Conservation (phyloP, 768 basidiomycete species). For the Leccinum disarticulatum region DNA sequence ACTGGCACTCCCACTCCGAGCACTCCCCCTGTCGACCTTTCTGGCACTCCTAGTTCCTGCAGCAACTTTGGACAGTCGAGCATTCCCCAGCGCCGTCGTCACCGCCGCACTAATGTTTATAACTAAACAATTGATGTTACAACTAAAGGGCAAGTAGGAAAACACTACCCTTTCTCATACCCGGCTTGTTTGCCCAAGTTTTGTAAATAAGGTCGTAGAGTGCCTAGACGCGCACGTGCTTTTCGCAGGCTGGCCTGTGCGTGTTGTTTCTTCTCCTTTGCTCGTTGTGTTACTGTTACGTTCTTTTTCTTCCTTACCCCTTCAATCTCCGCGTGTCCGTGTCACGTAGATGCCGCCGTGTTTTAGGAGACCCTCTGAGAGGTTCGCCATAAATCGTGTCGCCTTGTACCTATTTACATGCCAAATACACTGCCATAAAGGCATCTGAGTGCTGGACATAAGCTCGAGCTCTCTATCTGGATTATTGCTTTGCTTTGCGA, state of each 20-base stretch:
- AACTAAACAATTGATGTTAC: neutral
- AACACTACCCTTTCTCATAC: neutral
- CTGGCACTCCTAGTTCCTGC: neutral
- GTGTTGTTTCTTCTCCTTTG: neutral
- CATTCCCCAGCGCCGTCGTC: constrained; percentile 1
- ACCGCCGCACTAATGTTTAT: constrained; percentile 3
- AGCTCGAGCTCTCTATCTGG: neutral
- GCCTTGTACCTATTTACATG: neutral
- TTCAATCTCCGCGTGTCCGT: neutral
- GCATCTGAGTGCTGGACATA: neutral
- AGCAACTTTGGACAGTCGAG: neutral
- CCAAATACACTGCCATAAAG: neutral
- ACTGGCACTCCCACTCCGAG: neutral
- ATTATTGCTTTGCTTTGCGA: neutral
- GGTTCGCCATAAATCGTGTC: neutral
- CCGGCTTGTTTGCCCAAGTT: neutral
- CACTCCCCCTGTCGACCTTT: neutral
- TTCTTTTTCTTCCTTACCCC: neutral
- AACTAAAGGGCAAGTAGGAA: neutral
- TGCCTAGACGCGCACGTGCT: no score
- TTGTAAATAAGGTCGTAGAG: neutral
- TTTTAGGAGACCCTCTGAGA: neutral
- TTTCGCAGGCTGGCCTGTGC: neutral
- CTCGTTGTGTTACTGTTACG: neutral
- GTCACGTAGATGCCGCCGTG: neutral